phyloP scores from a whole-genome alignment of 305 asterid species.

The Stenogyne calaminthoides region DNA sequence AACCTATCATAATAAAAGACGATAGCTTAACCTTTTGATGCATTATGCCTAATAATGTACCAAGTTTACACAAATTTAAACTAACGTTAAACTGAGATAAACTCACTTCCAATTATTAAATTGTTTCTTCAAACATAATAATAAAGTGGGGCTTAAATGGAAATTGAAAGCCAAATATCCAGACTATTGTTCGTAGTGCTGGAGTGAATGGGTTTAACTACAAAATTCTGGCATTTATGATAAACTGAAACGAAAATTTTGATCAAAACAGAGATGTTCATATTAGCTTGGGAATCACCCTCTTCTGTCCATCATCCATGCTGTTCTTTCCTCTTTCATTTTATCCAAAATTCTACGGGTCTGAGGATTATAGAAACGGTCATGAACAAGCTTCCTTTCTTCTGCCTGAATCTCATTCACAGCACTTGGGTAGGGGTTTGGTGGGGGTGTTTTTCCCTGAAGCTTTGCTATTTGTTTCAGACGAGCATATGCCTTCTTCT shows the following conservation, averaged over 20 bases:
- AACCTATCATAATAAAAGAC: too few species aligned
- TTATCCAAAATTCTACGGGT: conserved; percentile 42
- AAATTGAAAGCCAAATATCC: background rate
- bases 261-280: background rate
- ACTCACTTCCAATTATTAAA: background rate
- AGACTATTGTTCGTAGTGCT: background rate
- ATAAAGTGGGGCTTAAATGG: background rate
- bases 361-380: conserved; percentile 57
- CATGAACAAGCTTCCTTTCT: conserved; percentile 65
- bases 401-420: conserved; percentile 83
- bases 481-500: conserved; percentile 65
- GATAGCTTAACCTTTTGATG: too few species aligned
- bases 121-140: background rate
- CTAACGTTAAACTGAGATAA: background rate
- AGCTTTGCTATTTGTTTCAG: conserved; percentile 68
- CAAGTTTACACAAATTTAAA: too few species aligned
- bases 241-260: background rate
- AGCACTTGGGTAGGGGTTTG: conserved; percentile 79
- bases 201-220: background rate
- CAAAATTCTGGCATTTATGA: background rate
- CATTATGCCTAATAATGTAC: too few species aligned
- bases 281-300: conserved; percentile 36
- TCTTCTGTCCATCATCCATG: conserved; percentile 49
- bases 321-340: conserved; percentile 54
- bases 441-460: conserved; percentile 75